A percentile compares a stretch with the other conserved stretches of the same genome.
Conservation (phyloP, 495 filamentous ascomycete species). For the Neurospora cerealis region DNA sequence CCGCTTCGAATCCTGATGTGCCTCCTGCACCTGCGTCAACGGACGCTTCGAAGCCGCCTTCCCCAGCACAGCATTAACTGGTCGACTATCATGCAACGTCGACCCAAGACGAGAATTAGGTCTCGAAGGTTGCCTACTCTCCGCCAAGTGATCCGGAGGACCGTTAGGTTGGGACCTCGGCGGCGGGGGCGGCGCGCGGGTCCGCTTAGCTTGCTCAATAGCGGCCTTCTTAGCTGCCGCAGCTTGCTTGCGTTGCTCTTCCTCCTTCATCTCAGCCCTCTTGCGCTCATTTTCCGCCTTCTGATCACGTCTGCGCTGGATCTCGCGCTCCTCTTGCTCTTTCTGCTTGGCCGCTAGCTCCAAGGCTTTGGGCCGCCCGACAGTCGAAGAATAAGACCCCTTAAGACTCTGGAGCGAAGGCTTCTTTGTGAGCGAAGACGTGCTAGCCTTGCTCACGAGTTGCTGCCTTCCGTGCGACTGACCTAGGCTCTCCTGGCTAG, state of each 20-base stretch:
- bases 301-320: slow-evolving; percentile 67
- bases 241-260: slow-evolving; percentile 32
- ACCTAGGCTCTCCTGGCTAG: slow-evolving; percentile 47
- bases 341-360: slow-evolving; percentile 64
- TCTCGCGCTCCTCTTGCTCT: slow-evolving; percentile 66
- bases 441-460: slow-evolving; percentile 55
- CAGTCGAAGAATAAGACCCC: slow-evolving; percentile 50
- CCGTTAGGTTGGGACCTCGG: slow-evolving; percentile 38
- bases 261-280: slow-evolving; percentile 43
- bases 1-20: slow-evolving; percentile 44
- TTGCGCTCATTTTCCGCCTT: slow-evolving; percentile 71
- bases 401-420: slow-evolving; percentile 59
- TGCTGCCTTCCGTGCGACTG: slow-evolving; percentile 26
- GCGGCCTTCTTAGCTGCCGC: slow-evolving; percentile 55
- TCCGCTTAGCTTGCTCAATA: slow-evolving; percentile 54
- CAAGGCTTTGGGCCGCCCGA: slow-evolving; percentile 47
- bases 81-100: slow-evolving; percentile 32
- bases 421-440: slow-evolving; percentile 53
- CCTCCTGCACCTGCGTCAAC: slow-evolving; percentile 38
- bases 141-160: slow-evolving; percentile 30
- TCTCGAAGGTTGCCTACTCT: slow-evolving; percentile 20
- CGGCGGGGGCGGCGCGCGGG: slow-evolving; percentile 43
- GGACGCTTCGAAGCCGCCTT: slow-evolving; percentile 40
- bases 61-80: slow-evolving; percentile 31
- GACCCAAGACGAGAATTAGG: slow-evolving; percentile 35